Base-by-base conservation (phyloP, 306 rosid genomes). In the Medicago arabica region DNA sequence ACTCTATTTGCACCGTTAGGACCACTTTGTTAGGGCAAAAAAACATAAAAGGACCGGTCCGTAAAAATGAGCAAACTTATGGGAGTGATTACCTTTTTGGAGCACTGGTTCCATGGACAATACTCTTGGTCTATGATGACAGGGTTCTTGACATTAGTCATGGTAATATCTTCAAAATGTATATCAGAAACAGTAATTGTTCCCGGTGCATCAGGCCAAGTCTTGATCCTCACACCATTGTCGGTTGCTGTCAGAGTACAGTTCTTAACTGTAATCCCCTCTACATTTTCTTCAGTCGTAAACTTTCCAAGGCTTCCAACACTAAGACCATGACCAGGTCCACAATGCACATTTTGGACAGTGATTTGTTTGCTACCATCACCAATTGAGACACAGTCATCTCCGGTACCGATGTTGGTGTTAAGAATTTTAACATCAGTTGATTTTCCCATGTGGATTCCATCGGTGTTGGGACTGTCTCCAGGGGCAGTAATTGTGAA, bases 261-360 rank as follows among this genome's bases (percentile, higher is more conserved):
- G 39, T 39, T 71, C 21, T 12, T 54, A 19, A 71, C 53, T 0
- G 3, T 0, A 55, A 71, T 1, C 3, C 76, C 76, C 54, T 38
- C 36, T 1, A 71, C 66, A 1, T 49, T 49, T 1, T 18, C 38
- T 55, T 54, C 76, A 17, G 7, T 13, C 36, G 51, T 2, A 31
- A 11, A 71, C 39, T 19, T 71, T 11, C 76, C 66, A 38, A 71
- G 76, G 36, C 66, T 71, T 38, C 76, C 76, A 54, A 71, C 53
- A 39, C 76, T 55, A 19, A 71, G 54, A 1, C 76, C 76, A 39
- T 71, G 76, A 36, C 76, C 76, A 11, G 76, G 76, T 71, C 75
- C 75, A 71, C 75, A 71, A 0, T 16, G 11, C 63, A 71, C 75
- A 36, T 53, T 53, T 36, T 71, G 51, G 3, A 71, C 47, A 5